Evolutionary conservation across 371 early-diverging fungal genomes (phyloP).

Genomic region (Mortierella sp.): DNA sequence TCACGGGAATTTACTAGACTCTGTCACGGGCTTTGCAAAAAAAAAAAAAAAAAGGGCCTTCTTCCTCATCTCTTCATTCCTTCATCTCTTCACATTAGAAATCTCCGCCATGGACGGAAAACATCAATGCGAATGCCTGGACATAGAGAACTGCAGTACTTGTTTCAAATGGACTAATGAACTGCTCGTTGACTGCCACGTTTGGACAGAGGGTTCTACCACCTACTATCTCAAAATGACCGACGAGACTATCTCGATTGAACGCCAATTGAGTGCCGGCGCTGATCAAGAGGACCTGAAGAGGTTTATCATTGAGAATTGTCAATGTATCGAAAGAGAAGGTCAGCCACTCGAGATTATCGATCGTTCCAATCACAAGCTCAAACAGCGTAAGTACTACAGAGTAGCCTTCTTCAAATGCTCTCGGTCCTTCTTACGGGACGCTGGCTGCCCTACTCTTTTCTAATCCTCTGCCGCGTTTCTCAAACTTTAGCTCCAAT

Average conservation of each 20-base stretch:
- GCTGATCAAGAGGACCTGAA: conserved; percentile 6
- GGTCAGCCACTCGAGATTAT: conserved; percentile 2
- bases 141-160: conserved; percentile 5
- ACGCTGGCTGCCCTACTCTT: too few species aligned
- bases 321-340: conserved; percentile 6
- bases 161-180: conserved; percentile 3
- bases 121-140: conserved; percentile 6
- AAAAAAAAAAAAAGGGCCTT: too few species aligned
- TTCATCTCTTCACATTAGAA: too few species aligned
- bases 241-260: not conserved
- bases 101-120: not conserved
- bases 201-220: conserved; percentile 1
- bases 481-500: too few species aligned
- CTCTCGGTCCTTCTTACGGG: too few species aligned
- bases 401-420: too few species aligned
- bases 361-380: not conserved
- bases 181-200: conserved; percentile 9
- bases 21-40: too few species aligned
- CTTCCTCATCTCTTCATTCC: too few species aligned
- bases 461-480: too few species aligned
- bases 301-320: conserved; percentile 2
- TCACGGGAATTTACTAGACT: too few species aligned
- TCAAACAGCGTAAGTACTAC: too few species aligned
- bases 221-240: conserved; percentile 4
- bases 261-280: not conserved